A percentile compares a stretch with the other conserved stretches of the same genome.
phyloP scores from a whole-genome alignment of 306 rosid genomes.

The Rubus idaeus region DNA sequence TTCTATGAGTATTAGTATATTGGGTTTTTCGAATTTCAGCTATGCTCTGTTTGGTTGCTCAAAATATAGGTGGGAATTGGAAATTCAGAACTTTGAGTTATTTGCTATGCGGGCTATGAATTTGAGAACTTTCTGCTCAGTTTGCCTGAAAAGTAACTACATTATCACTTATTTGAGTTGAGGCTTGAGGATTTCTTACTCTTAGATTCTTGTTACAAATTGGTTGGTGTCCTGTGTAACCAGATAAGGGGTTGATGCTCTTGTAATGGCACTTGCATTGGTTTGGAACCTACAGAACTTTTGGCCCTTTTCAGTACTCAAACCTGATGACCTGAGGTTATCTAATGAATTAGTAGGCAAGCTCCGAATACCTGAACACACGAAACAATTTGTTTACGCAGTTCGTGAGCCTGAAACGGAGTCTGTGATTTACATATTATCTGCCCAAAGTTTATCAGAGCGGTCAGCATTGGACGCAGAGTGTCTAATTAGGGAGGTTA shows the following conservation, averaged over 20 bases:
- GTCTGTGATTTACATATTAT: slow-evolving; percentile 65
- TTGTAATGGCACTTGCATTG: slow-evolving; percentile 53
- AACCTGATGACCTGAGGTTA: slow-evolving; percentile 44
- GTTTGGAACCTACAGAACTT: slow-evolving; percentile 48
- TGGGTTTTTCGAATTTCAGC: neutral
- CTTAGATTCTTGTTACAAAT: neutral
- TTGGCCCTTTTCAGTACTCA: slow-evolving; percentile 64
- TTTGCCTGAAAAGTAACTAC: neutral
- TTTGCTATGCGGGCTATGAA: slow-evolving; percentile 10
- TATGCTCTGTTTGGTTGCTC: slow-evolving; percentile 3
- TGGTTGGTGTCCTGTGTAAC: slow-evolving; percentile 5
- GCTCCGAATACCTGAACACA: slow-evolving; percentile 51
- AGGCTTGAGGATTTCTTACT: neutral
- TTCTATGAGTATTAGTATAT: neutral
- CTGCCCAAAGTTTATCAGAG: slow-evolving; percentile 61
- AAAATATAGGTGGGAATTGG: slow-evolving; percentile 2
- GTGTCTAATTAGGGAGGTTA: slow-evolving; percentile 51
- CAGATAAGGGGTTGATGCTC: slow-evolving; percentile 16
- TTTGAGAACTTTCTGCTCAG: neutral
- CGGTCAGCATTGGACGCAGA: slow-evolving; percentile 58
- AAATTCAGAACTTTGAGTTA: neutral
- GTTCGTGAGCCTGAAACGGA: slow-evolving; percentile 50
- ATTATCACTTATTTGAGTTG: neutral
- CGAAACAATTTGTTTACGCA: slow-evolving; percentile 69
- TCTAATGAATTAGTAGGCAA: slow-evolving; percentile 55